phyloP scores from a whole-genome alignment of 2,329 filamentous ascomycete genomes.

The Alternaria atra region DNA sequence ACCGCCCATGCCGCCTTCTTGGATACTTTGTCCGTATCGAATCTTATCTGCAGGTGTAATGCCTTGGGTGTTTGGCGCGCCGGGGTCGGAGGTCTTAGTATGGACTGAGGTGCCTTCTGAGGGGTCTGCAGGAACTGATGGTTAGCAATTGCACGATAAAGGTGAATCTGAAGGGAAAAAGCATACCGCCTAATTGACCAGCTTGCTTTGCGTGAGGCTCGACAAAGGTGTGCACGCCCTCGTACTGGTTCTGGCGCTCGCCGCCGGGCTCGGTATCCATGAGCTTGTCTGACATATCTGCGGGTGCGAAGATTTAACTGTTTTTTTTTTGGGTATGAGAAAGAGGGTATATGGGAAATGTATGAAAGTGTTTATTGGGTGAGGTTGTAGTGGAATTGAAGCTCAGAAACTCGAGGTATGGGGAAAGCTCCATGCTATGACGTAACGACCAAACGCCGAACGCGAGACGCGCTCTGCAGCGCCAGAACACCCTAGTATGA shows the following conservation, averaged over 20 bases:
- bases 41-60: constrained; percentile 59
- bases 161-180: background rate
- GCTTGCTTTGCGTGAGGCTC: constrained; percentile 62
- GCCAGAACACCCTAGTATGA: constrained; percentile 8
- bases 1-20: constrained; percentile 64
- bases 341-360: background rate
- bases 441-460: constrained; percentile 16
- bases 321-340: background rate
- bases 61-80: constrained; percentile 54
- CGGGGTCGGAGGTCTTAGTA: constrained; percentile 40
- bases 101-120: constrained; percentile 22
- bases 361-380: background rate
- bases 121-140: constrained; percentile 1
- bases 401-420: constrained; percentile 14
- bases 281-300: constrained; percentile 61
- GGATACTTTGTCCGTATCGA: constrained; percentile 65
- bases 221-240: constrained; percentile 62
- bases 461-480: constrained; percentile 15
- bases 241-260: constrained; percentile 67
- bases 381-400: constrained; percentile 8
- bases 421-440: constrained; percentile 17
- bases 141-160: background rate
- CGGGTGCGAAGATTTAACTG: background rate
- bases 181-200: constrained; percentile 65
- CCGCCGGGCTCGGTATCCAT: constrained; percentile 69